Evolutionary conservation across 768 basidiomycete species (phyloP).

Genomic region (Collybia sordida): DNA sequence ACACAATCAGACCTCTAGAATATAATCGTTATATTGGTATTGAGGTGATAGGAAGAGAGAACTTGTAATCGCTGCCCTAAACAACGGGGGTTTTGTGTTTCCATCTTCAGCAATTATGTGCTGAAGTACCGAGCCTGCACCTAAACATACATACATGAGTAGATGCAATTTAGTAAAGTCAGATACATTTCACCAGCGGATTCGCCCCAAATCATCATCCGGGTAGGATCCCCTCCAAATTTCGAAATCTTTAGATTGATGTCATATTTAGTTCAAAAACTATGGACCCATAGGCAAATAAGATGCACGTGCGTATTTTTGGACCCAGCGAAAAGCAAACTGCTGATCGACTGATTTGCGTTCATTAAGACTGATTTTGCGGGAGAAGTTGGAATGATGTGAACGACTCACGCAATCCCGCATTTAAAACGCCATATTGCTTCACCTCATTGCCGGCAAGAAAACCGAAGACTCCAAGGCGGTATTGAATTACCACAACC

Average conservation of each 20-base stretch:
- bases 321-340: slow-evolving; percentile 23
- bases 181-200: slow-evolving; percentile 19
- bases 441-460: slow-evolving; percentile 30
- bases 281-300: too few relatives aligned
- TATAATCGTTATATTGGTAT: slow-evolving; percentile 36
- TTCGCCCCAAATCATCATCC: slow-evolving; percentile 28
- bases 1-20: slow-evolving; percentile 31
- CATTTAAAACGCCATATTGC: slow-evolving; percentile 28
- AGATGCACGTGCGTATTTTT: slow-evolving; percentile 17
- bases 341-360: slow-evolving; percentile 20
- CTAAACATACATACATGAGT: slow-evolving; percentile 11
- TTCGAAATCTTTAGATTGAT: slow-evolving; percentile 11
- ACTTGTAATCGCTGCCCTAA: slow-evolving; percentile 39
- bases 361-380: not conserved
- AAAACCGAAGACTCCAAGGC: slow-evolving; percentile 29
- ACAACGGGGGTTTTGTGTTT: slow-evolving; percentile 38
- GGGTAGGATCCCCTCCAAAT: slow-evolving; percentile 22
- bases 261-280: not conserved
- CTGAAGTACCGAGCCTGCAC: slow-evolving; percentile 45
- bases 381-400: not conserved
- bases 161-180: too few relatives aligned
- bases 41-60: slow-evolving; percentile 42
- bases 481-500: slow-evolving; percentile 25
- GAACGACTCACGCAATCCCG: slow-evolving; percentile 25
- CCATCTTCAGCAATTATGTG: slow-evolving; percentile 44